A percentile compares a stretch with the other conserved stretches of the same genome.
phyloP scores from a whole-genome alignment of 2,329 filamentous ascomycete genomes.

The Clarireedia homoeocarpa region DNA sequence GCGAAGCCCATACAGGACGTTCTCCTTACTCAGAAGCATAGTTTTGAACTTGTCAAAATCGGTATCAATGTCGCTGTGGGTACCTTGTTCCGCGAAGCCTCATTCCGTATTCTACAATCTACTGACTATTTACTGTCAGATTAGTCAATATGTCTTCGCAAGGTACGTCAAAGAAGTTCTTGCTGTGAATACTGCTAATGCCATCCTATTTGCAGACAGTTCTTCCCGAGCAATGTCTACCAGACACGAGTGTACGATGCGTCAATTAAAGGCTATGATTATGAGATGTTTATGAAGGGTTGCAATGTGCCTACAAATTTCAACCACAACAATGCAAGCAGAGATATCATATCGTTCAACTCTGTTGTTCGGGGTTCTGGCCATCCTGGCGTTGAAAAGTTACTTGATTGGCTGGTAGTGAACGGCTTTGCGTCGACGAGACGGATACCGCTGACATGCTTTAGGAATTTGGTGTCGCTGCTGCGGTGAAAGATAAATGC shows the following conservation, averaged over 20 bases:
- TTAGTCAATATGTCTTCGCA: constrained; percentile 12
- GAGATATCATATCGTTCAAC: neutral
- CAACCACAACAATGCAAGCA: neutral
- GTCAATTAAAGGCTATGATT: neutral
- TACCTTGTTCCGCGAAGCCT: neutral
- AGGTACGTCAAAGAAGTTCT: constrained; percentile 1
- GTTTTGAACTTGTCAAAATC: constrained; percentile 13
- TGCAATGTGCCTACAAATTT: neutral
- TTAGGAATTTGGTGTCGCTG: constrained; percentile 20
- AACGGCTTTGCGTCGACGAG: neutral
- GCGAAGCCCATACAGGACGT: neutral
- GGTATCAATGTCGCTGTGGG: constrained; percentile 14
- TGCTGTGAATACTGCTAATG: neutral
- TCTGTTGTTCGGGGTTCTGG: constrained; percentile 4
- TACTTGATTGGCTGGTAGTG: constrained; percentile 22
- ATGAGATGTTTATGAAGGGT: constrained; percentile 1
- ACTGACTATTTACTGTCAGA: constrained; percentile 2
- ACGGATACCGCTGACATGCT: constrained; percentile 1
- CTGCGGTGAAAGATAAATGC: constrained; percentile 19
- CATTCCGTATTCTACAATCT: neutral
- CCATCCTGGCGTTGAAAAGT: constrained; percentile 17
- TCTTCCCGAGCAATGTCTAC: constrained; percentile 1
- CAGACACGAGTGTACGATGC: constrained; percentile 4
- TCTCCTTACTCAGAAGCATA: constrained; percentile 10
- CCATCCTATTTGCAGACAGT: neutral